phyloP scores from a whole-genome alignment of 345 rosid species.

The Hibiscus tridactylites region DNA sequence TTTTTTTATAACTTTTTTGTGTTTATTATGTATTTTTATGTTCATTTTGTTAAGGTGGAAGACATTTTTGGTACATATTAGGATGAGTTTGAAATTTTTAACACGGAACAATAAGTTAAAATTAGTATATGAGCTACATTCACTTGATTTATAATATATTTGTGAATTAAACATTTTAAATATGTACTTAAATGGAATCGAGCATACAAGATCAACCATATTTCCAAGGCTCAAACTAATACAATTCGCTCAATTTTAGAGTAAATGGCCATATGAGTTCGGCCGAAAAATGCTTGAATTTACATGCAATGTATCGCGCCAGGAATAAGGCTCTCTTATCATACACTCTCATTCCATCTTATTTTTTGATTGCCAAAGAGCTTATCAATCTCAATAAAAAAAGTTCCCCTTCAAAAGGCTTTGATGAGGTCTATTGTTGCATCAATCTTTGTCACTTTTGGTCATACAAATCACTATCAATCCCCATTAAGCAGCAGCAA shows the following conservation, averaged over 20 bases:
- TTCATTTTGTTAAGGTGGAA: no score
- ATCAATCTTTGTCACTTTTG: neutral
- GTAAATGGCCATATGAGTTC: neutral
- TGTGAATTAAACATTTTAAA: no score
- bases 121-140: no score
- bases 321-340: neutral
- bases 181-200: neutral
- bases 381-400: neutral
- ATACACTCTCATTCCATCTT: neutral
- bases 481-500: neutral
- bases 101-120: no score
- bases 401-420: neutral
- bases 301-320: neutral
- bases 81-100: no score
- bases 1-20: no score
- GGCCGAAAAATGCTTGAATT: neutral
- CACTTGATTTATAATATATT: no score
- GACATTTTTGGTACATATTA: no score
- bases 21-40: no score
- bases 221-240: neutral
- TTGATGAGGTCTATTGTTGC: neutral
- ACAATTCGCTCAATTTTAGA: neutral
- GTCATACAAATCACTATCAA: neutral
- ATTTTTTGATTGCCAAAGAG: neutral
- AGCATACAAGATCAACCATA: conserved; percentile 8